Conservation (phyloP, 331 rosid species). For the Arachis monticola region DNA sequence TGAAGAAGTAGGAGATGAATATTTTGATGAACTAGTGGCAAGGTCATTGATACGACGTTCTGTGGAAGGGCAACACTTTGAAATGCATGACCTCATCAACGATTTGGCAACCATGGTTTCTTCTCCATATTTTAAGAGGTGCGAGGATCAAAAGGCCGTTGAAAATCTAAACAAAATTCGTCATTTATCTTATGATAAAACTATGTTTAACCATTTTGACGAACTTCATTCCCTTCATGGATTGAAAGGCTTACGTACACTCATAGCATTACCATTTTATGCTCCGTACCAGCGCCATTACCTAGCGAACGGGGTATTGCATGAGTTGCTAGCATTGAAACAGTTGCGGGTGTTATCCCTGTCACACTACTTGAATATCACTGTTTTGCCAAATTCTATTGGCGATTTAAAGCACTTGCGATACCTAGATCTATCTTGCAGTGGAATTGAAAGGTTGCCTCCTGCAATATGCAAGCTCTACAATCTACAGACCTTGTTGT, state of each 20-base stretch:
- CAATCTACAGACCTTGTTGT: slow-evolving; percentile 35
- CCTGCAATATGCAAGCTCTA: slow-evolving; percentile 15
- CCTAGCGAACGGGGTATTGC: neutral
- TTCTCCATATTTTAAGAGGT: neutral
- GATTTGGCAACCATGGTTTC: neutral
- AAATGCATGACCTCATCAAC: slow-evolving; percentile 2
- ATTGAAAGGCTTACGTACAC: neutral
- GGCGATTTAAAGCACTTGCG: slow-evolving; percentile 17
- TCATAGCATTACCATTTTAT: slow-evolving; percentile 25
- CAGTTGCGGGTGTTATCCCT: slow-evolving; percentile 22
- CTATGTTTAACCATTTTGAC: neutral
- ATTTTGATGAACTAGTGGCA: slow-evolving; percentile 5
- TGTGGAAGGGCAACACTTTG: neutral
- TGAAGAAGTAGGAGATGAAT: slow-evolving; percentile 10
- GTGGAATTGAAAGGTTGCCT: slow-evolving; percentile 27
- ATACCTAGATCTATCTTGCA: slow-evolving; percentile 25
- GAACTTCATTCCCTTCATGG: neutral
- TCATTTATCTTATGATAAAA: slow-evolving; percentile 24
- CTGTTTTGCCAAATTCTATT: slow-evolving; percentile 17
- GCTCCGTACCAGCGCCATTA: neutral
- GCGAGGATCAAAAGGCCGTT: neutral
- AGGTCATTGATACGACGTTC: neutral
- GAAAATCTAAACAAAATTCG: neutral
- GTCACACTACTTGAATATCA: slow-evolving; percentile 1
- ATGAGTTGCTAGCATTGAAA: slow-evolving; percentile 6